Percentiles rank a stretch among this genome's conserved stretches.
Evolutionary conservation across 2,329 filamentous ascomycete species (phyloP).

Genomic region (Neofusicoccum kwambonambiense): DNA sequence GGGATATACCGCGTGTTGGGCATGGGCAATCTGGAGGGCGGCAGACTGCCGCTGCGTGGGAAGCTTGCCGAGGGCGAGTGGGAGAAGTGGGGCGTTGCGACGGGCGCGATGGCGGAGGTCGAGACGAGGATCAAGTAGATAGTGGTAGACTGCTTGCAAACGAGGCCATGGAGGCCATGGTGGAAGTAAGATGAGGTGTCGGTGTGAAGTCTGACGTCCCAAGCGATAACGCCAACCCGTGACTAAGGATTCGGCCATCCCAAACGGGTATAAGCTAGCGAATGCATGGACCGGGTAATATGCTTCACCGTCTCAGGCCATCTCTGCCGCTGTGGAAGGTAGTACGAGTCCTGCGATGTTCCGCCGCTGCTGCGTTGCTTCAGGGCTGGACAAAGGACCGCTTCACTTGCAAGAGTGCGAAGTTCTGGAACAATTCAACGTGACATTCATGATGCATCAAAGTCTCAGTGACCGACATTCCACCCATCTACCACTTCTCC

Average conservation of each 20-base stretch:
- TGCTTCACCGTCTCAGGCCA: background rate
- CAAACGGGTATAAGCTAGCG: background rate
- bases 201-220: background rate
- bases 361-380: no score
- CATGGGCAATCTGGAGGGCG: slow-evolving; percentile 56
- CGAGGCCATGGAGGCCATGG: background rate
- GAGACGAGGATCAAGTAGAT: slow-evolving; percentile 4
- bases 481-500: background rate
- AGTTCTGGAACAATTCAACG: background rate
- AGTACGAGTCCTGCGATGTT: no score
- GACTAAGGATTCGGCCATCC: background rate
- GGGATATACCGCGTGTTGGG: slow-evolving; percentile 53
- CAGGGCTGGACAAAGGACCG: no score
- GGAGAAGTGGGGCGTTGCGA: slow-evolving; percentile 12
- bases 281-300: background rate
- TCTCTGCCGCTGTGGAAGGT: no score
- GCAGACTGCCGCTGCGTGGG: slow-evolving; percentile 57
- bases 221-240: background rate
- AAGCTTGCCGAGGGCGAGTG: slow-evolving; percentile 46
- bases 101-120: slow-evolving; percentile 1
- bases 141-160: background rate
- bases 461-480: no score
- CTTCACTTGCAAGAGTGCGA: background rate
- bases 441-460: no score
- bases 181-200: background rate